Evolutionary conservation across 306 rosid genomes (phyloP), one percentile per base, ranked within the genome.

Genomic region (Inga oerstediana): DNA sequence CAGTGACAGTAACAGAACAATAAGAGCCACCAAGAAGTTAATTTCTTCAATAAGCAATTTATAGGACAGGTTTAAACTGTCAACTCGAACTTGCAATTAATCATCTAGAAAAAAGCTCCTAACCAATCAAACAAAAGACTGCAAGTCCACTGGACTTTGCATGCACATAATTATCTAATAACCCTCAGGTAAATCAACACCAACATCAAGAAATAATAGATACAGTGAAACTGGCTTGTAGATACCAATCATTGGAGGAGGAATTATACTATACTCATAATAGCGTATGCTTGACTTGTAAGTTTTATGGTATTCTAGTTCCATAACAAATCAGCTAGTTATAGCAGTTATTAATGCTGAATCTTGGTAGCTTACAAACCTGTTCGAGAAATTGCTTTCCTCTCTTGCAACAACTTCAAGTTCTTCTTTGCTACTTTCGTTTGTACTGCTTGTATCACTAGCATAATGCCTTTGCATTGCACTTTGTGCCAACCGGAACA

Each of bases 401-500:
- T 88, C 94, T 83, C 79, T 86, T 58, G 87, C 86, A 76, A 78
- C 8, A 5, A 58, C 85, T 75, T 90, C 97, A 72, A 67, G 85
- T 77, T 94, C 94, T 35, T 86, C 91, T 88, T 69, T 89, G 87
- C 77, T 83, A 73, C 74, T 78, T 88, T 83, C 92, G 89, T 90
- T 91, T 81, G 91, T 82, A 76, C 91, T 90, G 83, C 89, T 77
- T 65, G 93, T 93, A 68, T 92, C 93, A 80, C 83, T 89, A 75
- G 86, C 77, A 86, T 75, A 84, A 80, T 88, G 90, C 89, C 99
- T 91, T 82, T 85, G 92, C 79, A 34, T 84, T 81, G 97, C 93
- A 82, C 98, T 93, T 83, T 91, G 91, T 77, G 98, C 94, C 92
- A 96, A 86, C 82, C 99, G 93, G 87, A 88, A 89, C 90, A 96